Percentiles rank a stretch among this genome's conserved stretches.
These are phyloP conservation scores for Strobilomyces echinocephalus DNA, from an alignment of 768 basidiomycete species.

Conservation along the genomic window DNA sequence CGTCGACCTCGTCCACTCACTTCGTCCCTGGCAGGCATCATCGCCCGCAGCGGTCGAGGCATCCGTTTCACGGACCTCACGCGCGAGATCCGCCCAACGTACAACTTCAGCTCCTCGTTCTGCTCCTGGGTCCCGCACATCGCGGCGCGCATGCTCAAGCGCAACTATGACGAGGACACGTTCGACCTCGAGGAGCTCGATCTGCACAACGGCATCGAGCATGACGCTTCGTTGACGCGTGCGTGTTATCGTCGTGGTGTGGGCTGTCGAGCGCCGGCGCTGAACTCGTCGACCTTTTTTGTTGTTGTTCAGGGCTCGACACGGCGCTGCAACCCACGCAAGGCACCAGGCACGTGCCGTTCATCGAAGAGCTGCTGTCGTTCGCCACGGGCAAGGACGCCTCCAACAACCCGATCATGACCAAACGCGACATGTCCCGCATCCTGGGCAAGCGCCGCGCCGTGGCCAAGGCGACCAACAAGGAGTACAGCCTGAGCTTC, in stretches of 20 bases:
- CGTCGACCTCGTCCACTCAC: too few species aligned
- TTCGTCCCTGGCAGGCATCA: constrained; percentile 26
- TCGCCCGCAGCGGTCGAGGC: constrained; percentile 62
- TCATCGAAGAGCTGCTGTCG: constrained; percentile 55
- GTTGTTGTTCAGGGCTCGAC: constrained; percentile 48
- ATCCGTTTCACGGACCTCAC: constrained; percentile 55
- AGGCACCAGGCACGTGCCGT: constrained; percentile 41
- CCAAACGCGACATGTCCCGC: constrained; percentile 54
- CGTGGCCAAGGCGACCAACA: constrained; percentile 51
- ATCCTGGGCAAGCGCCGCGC: constrained; percentile 58
- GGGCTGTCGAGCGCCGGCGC: neutral
- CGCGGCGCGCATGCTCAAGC: constrained; percentile 54
- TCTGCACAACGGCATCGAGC: constrained; percentile 59
- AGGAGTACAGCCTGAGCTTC: constrained; percentile 47
- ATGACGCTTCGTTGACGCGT: constrained; percentile 34
- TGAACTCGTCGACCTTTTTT: neutral
- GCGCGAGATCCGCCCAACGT: constrained; percentile 46
- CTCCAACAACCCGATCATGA: constrained; percentile 45
- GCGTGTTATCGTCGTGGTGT: constrained; percentile 1
- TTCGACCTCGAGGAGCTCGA: constrained; percentile 66
- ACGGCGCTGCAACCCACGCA: constrained; percentile 45
- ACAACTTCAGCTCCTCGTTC: constrained; percentile 68
- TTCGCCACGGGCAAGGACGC: constrained; percentile 56
- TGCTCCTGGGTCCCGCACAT: constrained; percentile 61
- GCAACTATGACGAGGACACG: constrained; percentile 49